These are phyloP conservation scores for Macroventuria anomochaeta DNA, from an alignment of 2,329 filamentous ascomycete species.

Conservation along the genomic window DNA sequence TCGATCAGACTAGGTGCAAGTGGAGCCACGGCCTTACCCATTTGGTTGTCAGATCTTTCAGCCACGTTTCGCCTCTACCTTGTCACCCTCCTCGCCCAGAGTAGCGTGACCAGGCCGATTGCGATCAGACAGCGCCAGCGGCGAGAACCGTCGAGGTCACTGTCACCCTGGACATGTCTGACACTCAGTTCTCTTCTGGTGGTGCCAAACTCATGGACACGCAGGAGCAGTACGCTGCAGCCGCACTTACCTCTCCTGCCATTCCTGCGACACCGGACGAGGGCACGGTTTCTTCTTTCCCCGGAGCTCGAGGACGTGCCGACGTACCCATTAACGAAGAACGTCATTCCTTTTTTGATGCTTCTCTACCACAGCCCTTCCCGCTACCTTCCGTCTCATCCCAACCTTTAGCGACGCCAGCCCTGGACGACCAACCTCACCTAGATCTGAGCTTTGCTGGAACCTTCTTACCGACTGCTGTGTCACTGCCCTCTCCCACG, in stretches of 20 bases:
- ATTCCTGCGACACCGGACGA: constrained; percentile 33
- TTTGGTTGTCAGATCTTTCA: constrained; percentile 33
- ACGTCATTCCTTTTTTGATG: constrained; percentile 35
- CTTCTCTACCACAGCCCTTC: constrained; percentile 37
- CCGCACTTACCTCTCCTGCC: constrained; percentile 21
- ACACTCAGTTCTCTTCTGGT: constrained; percentile 17
- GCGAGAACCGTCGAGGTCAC: constrained; percentile 6
- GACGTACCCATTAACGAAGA: constrained; percentile 21
- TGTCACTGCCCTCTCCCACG: constrained; percentile 42
- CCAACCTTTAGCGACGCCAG: constrained; percentile 33
- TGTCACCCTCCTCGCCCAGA: constrained; percentile 20
- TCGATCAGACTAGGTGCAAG: constrained; percentile 17
- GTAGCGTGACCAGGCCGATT: constrained; percentile 23
- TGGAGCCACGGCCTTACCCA: constrained; percentile 31
- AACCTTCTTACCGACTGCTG: constrained; percentile 35
- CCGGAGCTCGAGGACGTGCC: constrained; percentile 19
- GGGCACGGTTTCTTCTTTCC: constrained; percentile 23
- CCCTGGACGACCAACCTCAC: constrained; percentile 33
- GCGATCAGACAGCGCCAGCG: constrained; percentile 17
- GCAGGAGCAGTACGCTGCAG: constrained; percentile 21
- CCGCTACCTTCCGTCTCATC: constrained; percentile 36
- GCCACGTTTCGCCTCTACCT: constrained; percentile 32
- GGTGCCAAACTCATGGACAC: constrained; percentile 7
- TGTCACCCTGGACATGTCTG: constrained; percentile 23
- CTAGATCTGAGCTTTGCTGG: constrained; percentile 37